Evolutionary conservation across 768 basidiomycete genomes (phyloP).

Genomic region (Lentinus tigrinus): DNA sequence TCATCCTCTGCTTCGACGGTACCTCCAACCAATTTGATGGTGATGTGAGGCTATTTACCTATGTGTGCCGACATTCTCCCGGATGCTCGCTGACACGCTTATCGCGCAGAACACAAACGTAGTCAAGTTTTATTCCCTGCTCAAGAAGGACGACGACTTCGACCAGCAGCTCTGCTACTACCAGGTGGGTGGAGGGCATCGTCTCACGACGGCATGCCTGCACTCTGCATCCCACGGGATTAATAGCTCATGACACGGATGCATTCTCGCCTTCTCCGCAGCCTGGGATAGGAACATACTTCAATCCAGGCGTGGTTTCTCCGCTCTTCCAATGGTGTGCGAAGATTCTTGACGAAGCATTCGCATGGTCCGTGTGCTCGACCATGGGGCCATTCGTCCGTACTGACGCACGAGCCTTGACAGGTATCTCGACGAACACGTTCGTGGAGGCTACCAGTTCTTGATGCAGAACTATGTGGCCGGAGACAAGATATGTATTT

Average conservation of each 20-base stretch:
- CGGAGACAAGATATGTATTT: slow-evolving; percentile 75
- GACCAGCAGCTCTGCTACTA: slow-evolving; percentile 60
- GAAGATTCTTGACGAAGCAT: slow-evolving; percentile 60
- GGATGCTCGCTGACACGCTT: not conserved
- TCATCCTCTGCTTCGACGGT: slow-evolving; percentile 73
- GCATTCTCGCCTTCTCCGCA: slow-evolving; percentile 14
- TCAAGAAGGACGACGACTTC: slow-evolving; percentile 56
- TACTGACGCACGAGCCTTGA: not conserved
- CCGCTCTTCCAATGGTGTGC: slow-evolving; percentile 60
- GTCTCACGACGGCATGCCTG: not conserved
- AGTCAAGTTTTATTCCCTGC: slow-evolving; percentile 65
- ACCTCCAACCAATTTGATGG: slow-evolving; percentile 53
- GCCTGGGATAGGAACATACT: slow-evolving; percentile 49
- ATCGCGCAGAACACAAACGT: slow-evolving; percentile 59
- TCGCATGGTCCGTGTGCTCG: slow-evolving; percentile 58
- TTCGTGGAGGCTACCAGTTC: slow-evolving; percentile 74
- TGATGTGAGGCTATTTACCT: slow-evolving; percentile 34
- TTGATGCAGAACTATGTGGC: slow-evolving; percentile 75
- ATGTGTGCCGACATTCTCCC: not conserved
- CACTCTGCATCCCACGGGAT: not conserved
- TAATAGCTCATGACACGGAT: not conserved
- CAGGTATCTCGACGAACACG: slow-evolving; percentile 71
- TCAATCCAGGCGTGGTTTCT: slow-evolving; percentile 65
- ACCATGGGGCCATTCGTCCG: not conserved
- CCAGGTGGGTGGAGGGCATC: slow-evolving; percentile 46